Percentiles rank a stretch among this genome's conserved stretches.
Conservation (phyloP, 768 basidiomycete species). For the Fomitopsis serialis region DNA sequence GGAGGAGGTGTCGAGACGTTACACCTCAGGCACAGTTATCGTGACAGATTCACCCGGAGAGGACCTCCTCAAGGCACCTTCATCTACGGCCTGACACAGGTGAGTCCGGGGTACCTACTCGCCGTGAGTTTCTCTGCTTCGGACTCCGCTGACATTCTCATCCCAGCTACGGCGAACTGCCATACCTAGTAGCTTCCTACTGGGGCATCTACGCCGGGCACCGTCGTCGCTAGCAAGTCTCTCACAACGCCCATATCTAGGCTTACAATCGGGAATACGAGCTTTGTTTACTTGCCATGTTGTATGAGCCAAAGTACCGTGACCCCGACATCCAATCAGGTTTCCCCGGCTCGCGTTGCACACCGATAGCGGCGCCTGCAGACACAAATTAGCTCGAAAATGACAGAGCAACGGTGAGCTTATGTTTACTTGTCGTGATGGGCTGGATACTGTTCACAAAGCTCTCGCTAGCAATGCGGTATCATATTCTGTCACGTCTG, state of each 20-base stretch:
- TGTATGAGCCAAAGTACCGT: neutral
- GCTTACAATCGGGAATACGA: neutral
- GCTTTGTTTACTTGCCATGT: neutral
- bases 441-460: neutral
- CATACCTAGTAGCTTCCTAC: neutral
- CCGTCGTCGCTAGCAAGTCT: neutral
- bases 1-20: neutral
- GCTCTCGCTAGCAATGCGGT: neutral
- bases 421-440: neutral
- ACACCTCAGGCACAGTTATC: neutral
- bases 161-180: neutral
- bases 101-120: neutral
- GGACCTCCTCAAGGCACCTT: neutral
- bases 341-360: no score
- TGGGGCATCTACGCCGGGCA: neutral
- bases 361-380: neutral
- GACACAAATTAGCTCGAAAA: neutral
- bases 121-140: neutral
- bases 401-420: neutral
- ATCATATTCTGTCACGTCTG: neutral
- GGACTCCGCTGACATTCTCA: neutral
- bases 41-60: neutral
- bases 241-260: neutral
- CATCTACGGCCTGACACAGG: neutral
- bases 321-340: neutral